Evolutionary conservation across 768 basidiomycete species (phyloP).

Genomic region (Clitopilus hobsonii): DNA sequence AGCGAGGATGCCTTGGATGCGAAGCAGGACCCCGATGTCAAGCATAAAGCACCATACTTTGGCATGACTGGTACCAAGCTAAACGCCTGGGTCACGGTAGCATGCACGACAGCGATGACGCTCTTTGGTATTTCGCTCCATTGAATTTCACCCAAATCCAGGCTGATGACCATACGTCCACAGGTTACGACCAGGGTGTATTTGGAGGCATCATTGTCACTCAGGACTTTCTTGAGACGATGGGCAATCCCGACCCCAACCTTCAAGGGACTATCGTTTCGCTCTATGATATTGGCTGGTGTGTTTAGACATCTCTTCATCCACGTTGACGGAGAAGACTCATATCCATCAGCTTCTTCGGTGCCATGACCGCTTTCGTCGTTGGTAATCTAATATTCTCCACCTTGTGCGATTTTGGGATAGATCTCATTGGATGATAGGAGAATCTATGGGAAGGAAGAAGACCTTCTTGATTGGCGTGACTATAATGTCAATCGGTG

Average conservation of each 20-base stretch:
- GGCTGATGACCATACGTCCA: not conserved
- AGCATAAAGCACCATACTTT: slow-evolving; percentile 28
- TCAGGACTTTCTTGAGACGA: slow-evolving; percentile 36
- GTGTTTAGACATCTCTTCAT: slow-evolving; percentile 5
- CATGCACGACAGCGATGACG: slow-evolving; percentile 48
- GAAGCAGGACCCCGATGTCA: not conserved
- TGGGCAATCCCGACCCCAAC: slow-evolving; percentile 40
- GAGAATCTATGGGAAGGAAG: slow-evolving; percentile 40
- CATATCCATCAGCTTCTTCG: slow-evolving; percentile 31
- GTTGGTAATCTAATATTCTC: slow-evolving; percentile 23
- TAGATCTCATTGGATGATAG: slow-evolving; percentile 9
- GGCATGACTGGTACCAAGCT: slow-evolving; percentile 40
- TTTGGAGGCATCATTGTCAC: slow-evolving; percentile 51
- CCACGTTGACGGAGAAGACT: not conserved
- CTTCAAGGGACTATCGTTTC: slow-evolving; percentile 47
- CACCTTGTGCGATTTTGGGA: not conserved
- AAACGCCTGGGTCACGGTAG: slow-evolving; percentile 43
- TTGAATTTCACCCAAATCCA: not conserved
- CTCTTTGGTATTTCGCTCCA: slow-evolving; percentile 34
- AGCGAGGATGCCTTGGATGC: not conserved
- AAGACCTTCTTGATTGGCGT: slow-evolving; percentile 46
- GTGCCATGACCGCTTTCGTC: slow-evolving; percentile 38
- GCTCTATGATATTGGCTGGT: slow-evolving; percentile 49
- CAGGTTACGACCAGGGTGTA: slow-evolving; percentile 50
- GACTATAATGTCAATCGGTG: slow-evolving; percentile 48